Conservation (phyloP, 2,329 filamentous ascomycete species). For the Hypoxylon sp. region DNA sequence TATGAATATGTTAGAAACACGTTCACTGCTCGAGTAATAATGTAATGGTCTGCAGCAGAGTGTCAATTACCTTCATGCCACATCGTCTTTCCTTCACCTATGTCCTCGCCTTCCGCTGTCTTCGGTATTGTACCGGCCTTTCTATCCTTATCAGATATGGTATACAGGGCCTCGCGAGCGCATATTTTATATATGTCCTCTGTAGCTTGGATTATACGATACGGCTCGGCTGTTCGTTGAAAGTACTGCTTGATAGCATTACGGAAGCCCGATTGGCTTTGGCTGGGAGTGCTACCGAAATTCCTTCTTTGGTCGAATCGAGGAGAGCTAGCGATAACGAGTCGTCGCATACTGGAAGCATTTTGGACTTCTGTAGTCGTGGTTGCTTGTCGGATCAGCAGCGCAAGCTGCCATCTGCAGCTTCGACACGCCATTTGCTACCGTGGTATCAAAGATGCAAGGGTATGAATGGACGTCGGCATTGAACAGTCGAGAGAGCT, state of each 20-base stretch:
- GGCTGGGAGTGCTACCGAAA: constrained; percentile 57
- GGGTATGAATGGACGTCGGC: constrained; percentile 14
- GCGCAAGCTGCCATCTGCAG: constrained; percentile 61
- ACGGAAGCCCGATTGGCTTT: constrained; percentile 53
- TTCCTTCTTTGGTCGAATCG: constrained; percentile 50
- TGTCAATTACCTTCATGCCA: constrained; percentile 82
- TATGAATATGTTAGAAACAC: constrained; percentile 9
- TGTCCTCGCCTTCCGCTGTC: constrained; percentile 83
- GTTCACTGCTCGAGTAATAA: not conserved
- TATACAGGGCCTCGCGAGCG: constrained; percentile 80
- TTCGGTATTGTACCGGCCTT: constrained; percentile 77
- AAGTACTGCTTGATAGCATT: constrained; percentile 50
- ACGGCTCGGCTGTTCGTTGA: constrained; percentile 61
- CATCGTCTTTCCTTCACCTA: constrained; percentile 80
- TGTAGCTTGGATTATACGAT: constrained; percentile 84
- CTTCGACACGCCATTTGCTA: constrained; percentile 64
- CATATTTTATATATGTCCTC: constrained; percentile 85
- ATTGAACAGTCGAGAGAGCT: constrained; percentile 12
- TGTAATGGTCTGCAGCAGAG: not conserved
- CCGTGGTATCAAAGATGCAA: constrained; percentile 4
- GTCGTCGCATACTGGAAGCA: constrained; percentile 32
- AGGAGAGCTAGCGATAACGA: constrained; percentile 14
- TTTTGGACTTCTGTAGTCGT: constrained; percentile 44
- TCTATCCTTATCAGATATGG: constrained; percentile 76
- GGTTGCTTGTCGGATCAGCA: constrained; percentile 49